Evolutionary conservation across 2,329 filamentous ascomycete species (phyloP).

Genomic region (Clarireedia hainanense): DNA sequence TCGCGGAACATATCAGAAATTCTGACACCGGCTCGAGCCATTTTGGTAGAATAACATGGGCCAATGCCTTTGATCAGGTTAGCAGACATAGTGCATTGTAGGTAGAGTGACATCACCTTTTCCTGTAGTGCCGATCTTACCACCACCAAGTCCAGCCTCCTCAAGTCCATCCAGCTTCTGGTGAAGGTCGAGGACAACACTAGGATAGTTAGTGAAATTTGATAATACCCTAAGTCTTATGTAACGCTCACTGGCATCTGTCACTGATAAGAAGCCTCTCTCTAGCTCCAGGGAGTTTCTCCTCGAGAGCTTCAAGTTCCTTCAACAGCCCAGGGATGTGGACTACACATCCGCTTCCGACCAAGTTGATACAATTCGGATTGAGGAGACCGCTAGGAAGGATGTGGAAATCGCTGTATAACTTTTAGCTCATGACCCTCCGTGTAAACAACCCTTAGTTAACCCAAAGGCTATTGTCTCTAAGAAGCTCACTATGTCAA

Average conservation of each 20-base stretch:
- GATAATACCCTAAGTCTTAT: not conserved
- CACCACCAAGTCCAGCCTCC: slow-evolving; percentile 41
- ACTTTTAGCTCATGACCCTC: not conserved
- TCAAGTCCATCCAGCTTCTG: slow-evolving; percentile 62
- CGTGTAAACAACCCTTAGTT: not conserved
- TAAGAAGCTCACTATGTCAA: slow-evolving; percentile 30
- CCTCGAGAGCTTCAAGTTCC: slow-evolving; percentile 52
- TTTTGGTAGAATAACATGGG: slow-evolving; percentile 53
- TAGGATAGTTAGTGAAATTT: slow-evolving; percentile 35
- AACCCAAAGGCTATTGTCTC: not conserved
- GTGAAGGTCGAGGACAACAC: slow-evolving; percentile 59
- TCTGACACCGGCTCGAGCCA: slow-evolving; percentile 57
- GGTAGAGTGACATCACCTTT: slow-evolving; percentile 24
- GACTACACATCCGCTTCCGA: slow-evolving; percentile 63
- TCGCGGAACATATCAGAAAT: slow-evolving; percentile 61
- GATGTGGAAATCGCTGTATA: slow-evolving; percentile 38
- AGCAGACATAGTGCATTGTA: not conserved
- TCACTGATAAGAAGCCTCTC: slow-evolving; percentile 57
- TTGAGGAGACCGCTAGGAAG: slow-evolving; percentile 65
- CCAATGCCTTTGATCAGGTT: slow-evolving; percentile 34
- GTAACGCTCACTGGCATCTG: slow-evolving; percentile 13
- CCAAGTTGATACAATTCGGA: slow-evolving; percentile 62
- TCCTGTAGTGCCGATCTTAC: slow-evolving; percentile 38
- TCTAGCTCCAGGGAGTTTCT: slow-evolving; percentile 46
- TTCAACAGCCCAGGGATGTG: slow-evolving; percentile 60